Evolutionary conservation across 495 filamentous ascomycete genomes (phyloP), one percentile per base, ranked within the genome.

Genomic region (Parathielavia appendiculata): DNA sequence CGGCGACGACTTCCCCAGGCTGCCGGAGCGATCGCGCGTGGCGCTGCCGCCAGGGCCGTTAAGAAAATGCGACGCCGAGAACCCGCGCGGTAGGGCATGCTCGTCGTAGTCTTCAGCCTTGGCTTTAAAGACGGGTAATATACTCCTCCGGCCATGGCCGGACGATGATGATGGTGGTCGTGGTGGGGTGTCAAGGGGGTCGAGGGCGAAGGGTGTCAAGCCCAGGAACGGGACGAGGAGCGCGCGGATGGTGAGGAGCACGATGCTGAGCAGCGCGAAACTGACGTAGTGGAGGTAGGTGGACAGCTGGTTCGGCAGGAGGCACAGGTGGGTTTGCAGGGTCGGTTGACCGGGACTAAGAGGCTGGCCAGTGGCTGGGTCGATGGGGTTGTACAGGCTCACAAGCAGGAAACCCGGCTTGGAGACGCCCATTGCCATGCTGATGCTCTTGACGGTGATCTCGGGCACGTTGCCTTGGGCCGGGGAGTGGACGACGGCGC

Each of bases 391-490:
- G 84, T 90, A 96, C 48, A 97, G 75, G 66, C 89, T 95, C 8
- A 92, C 81, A 66, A 97, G 81, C 26, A 92, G 70, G 67, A 99
- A 92, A 11, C 91, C 95, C 0, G 95, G 95, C 30, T 81, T 83
- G 0, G 87, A 81, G 22, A 99, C 88, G n/a, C 95, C 92, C 93
- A 97, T 97, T 7, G 91, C 90, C 90, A 90, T 96, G 61, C 84
- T 91, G 40, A 95, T 77, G 61, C 84, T 89, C 72, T 99, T 99
- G 56, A 97, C 91, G 0, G 95, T 97, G 61, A 97, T 92, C 65
- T 99, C 95, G 26, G 78, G 81, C 1, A 92, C 86, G 43, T 80
- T 81, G 7, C 76, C 76, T 57, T 81, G 79, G 17, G 80, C 72
- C 11, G 77, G 81, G 57, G 85, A 79, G 68, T 99, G 95, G 2